Evolutionary conservation across 2,329 filamentous ascomycete species (phyloP).

Genomic region (Verticillium zaregamsianum): DNA sequence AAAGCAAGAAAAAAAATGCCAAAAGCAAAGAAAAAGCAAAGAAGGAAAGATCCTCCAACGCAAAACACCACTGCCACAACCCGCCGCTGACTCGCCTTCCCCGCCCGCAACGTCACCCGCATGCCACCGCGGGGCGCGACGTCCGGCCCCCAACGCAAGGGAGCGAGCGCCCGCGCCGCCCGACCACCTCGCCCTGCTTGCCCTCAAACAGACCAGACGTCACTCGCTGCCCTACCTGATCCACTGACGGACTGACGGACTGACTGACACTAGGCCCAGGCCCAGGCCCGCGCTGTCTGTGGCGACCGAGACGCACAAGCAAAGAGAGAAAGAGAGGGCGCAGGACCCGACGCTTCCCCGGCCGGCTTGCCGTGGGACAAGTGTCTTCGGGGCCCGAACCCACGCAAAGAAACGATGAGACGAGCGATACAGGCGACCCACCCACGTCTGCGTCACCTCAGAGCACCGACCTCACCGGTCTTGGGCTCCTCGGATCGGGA

Average conservation of each 20-base stretch:
- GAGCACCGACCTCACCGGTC: not conserved
- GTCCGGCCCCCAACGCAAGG: not conserved
- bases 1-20: not conserved
- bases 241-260: not conserved
- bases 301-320: not conserved
- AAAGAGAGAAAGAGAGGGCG: not conserved
- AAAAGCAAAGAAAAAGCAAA: no score
- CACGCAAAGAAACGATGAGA: not conserved
- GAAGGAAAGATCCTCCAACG: not conserved
- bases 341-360: no score
- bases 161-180: not conserved
- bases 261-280: not conserved
- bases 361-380: not conserved
- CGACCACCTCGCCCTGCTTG: not conserved
- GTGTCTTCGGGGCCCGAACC: not conserved
- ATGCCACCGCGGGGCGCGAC: not conserved
- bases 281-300: not conserved
- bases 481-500: not conserved
- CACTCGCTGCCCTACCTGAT: no score
- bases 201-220: no score
- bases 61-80: not conserved
- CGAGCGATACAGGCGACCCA: not conserved
- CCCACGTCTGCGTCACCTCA: not conserved
- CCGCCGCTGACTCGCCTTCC: not conserved
- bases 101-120: not conserved